phyloP scores from a whole-genome alignment of 306 rosid genomes.

The Carpinus fangiana region DNA sequence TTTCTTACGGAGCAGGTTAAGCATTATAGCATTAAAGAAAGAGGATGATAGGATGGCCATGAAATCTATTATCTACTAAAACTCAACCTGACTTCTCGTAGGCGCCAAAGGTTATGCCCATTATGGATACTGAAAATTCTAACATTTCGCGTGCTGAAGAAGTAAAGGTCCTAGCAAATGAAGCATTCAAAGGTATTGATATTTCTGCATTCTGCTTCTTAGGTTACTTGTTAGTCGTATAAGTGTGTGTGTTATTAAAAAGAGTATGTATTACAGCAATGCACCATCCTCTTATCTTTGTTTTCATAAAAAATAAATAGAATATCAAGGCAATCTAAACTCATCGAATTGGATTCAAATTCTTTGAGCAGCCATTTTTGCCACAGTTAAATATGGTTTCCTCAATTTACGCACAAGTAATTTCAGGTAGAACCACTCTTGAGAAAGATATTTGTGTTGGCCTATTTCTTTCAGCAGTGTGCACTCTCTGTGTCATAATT shows the following conservation, averaged over 20 bases:
- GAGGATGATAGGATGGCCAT: conserved; percentile 17
- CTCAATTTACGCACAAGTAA: conserved; percentile 14
- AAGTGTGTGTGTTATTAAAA: neutral
- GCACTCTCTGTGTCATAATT: neutral
- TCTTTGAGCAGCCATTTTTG: neutral
- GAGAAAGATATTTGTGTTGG: neutral
- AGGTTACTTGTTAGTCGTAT: neutral
- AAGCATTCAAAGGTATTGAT: conserved; percentile 75
- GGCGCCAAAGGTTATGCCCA: conserved; percentile 34
- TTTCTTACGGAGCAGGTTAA: conserved; percentile 28
- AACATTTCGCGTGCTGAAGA: conserved; percentile 69
- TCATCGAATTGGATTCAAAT: conserved; percentile 11
- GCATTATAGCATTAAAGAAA: conserved; percentile 22
- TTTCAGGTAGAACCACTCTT: conserved; percentile 3
- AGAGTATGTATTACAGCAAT: neutral
- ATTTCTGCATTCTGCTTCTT: conserved; percentile 11
- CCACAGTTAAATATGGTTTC: neutral
- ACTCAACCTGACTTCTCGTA: conserved; percentile 20
- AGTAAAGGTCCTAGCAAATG: conserved; percentile 74
- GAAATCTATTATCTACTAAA: conserved; percentile 39
- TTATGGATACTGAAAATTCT: conserved; percentile 62
- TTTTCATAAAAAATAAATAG: conserved; percentile 1
- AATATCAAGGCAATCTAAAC: conserved; percentile 5
- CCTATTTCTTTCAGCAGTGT: neutral
- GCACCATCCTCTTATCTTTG: conserved; percentile 13